phyloP scores from a whole-genome alignment of 345 rosid species.

The Acer negundo region DNA sequence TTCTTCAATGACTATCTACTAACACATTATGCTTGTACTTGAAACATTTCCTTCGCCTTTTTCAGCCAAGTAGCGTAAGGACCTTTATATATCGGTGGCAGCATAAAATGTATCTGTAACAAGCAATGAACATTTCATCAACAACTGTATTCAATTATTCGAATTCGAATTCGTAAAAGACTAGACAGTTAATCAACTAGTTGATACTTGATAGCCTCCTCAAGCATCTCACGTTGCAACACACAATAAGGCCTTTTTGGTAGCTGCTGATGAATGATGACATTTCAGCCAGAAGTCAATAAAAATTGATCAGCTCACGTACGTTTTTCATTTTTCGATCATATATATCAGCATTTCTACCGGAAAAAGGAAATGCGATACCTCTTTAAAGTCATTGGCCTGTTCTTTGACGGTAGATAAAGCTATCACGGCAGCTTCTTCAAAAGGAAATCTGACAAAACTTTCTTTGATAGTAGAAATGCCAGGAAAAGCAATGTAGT shows the following conservation, averaged over 20 bases:
- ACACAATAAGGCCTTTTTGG: not conserved
- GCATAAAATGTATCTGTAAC: slow-evolving; percentile 72
- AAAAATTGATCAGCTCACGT: no score
- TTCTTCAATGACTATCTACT: not conserved
- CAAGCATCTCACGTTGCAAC: not conserved
- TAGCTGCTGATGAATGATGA: no score
- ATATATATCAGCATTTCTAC: not conserved
- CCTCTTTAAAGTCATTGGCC: slow-evolving; percentile 77
- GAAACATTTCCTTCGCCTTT: slow-evolving; percentile 61
- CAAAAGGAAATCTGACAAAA: slow-evolving; percentile 67
- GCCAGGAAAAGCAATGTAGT: slow-evolving; percentile 83
- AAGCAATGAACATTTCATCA: not conserved
- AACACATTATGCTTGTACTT: slow-evolving; percentile 12
- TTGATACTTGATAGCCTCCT: not conserved
- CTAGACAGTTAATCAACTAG: no score
- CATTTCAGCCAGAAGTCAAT: not conserved
- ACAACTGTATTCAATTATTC: not conserved
- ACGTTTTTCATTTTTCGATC: no score
- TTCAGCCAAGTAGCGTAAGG: slow-evolving; percentile 55
- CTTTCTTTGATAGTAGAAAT: slow-evolving; percentile 34
- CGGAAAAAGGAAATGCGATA: slow-evolving; percentile 16
- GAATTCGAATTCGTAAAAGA: not conserved
- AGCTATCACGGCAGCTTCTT: slow-evolving; percentile 76
- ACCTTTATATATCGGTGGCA: slow-evolving; percentile 44
- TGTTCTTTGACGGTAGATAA: slow-evolving; percentile 73